Conservation (phyloP, 305 asterid species). For the Rubia tinctorum region DNA sequence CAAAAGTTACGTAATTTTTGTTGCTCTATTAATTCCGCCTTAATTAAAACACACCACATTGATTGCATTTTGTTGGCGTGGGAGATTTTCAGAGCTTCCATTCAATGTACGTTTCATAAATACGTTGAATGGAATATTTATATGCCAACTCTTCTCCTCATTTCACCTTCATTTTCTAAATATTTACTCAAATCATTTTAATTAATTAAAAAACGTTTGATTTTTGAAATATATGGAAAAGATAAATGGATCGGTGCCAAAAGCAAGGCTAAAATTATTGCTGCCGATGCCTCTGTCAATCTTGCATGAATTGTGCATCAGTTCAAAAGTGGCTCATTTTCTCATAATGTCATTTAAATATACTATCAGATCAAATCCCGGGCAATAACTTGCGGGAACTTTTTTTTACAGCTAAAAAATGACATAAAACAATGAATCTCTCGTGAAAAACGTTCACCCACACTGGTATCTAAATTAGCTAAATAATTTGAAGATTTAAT, state of each 20-base stretch:
- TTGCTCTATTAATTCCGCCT: neutral
- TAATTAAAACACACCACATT: neutral
- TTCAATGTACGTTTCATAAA: constrained; percentile 1
- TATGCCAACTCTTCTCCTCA: neutral
- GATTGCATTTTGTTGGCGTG: neutral
- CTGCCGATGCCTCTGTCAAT: neutral
- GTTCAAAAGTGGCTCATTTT: no score
- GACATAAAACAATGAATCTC: neutral
- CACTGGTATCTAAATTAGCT: neutral
- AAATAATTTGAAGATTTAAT: no score
- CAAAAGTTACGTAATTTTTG: neutral
- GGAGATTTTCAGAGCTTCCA: neutral
- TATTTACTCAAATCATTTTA: no score
- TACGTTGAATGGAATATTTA: neutral
- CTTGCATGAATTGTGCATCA: neutral
- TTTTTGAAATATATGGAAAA: neutral
- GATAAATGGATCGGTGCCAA: neutral
- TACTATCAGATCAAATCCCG: neutral
- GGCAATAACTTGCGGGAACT: neutral
- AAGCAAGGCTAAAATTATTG: no score
- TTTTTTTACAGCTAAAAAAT: neutral
- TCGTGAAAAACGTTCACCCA: neutral
- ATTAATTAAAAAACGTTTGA: neutral
- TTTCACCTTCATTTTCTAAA: no score
- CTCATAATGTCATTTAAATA: neutral